Evolutionary conservation across 768 basidiomycete genomes (phyloP).

Genomic region (Clathrus columnatus): DNA sequence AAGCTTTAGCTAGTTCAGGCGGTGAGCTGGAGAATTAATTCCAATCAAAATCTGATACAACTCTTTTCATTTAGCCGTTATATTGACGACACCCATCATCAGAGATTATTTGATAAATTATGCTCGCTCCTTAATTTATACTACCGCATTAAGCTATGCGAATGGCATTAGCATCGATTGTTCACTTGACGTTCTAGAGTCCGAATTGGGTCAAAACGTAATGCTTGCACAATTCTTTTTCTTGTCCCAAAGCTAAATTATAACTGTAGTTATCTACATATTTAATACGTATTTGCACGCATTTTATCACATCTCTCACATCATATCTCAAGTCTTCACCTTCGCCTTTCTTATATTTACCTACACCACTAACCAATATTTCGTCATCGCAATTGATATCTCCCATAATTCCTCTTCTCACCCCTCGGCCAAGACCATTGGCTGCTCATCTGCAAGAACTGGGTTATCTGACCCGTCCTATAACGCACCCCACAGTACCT

Average conservation of each 20-base stretch:
- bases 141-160: constrained; percentile 71
- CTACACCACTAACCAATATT: constrained; percentile 8
- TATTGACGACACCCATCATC: constrained; percentile 63
- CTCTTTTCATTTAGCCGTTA: constrained; percentile 59
- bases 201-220: constrained; percentile 57
- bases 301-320: constrained; percentile 28
- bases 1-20: constrained; percentile 77
- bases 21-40: constrained; percentile 41
- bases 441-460: constrained; percentile 49
- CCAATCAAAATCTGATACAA: neutral
- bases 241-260: neutral
- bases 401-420: constrained; percentile 83
- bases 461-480: constrained; percentile 63
- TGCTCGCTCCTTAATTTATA: constrained; percentile 85
- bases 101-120: constrained; percentile 87
- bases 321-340: constrained; percentile 31
- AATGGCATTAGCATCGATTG: constrained; percentile 69
- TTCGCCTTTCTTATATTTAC: constrained; percentile 20
- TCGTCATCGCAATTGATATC: constrained; percentile 30
- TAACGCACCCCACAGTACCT: constrained; percentile 85
- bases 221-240: constrained; percentile 15
- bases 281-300: constrained; percentile 38
- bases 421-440: constrained; percentile 64
- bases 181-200: constrained; percentile 69
- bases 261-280: constrained; percentile 23